Base-by-base conservation (phyloP, 495 filamentous ascomycete genomes). In the Saxophila tyrrhenica region DNA sequence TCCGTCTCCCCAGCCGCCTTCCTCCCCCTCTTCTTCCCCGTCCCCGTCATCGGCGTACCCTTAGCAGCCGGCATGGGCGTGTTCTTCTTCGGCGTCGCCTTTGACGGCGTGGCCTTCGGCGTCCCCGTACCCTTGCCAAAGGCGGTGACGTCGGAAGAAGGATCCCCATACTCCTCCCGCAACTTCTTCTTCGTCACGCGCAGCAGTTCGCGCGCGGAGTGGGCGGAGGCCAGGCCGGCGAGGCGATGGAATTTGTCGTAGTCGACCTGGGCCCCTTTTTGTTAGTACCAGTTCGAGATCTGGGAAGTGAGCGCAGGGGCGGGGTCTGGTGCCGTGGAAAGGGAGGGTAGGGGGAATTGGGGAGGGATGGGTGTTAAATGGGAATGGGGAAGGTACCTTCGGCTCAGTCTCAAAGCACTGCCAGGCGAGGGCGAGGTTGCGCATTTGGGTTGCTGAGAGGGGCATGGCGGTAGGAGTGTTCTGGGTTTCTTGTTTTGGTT, bases 371-470 rank as follows among this genome's bases (percentile, higher is more conserved):
- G 11, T 7, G 7, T 52, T 3, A 25, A 38, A 38, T 10, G 24
- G 13, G 13, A 13, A 35, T 5, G 16, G 24, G 48, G 29, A 16
- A 22, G 13, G 21, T 11, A 52, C 50, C 50, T 52, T 52, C 17
- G 50, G 50, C 15, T 52, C 35, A n/a, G 50, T 43, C 19, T 52
- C 50, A n/a, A 52, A 52, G 50, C 50, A 52, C 22, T 52, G 7
- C 45, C 50, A 52, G 17, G 50, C 50, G 44, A 60, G 57, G 19
- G 52, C 57, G 9, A 60, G 52, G 39, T 53, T 20, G 20, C 52
- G 38, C 20, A 45, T 32, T 22, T 57, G 48, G 0, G 24, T 51
- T 15, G 17, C 19, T 2, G 35, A 21, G 48, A 57, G 53, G 29
- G 46, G 32, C 50, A 52, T 52, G 2, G 3, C 43, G 50, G 16